Evolutionary conservation across 306 rosid genomes (phyloP).

Genomic region (Alnus rubra): DNA sequence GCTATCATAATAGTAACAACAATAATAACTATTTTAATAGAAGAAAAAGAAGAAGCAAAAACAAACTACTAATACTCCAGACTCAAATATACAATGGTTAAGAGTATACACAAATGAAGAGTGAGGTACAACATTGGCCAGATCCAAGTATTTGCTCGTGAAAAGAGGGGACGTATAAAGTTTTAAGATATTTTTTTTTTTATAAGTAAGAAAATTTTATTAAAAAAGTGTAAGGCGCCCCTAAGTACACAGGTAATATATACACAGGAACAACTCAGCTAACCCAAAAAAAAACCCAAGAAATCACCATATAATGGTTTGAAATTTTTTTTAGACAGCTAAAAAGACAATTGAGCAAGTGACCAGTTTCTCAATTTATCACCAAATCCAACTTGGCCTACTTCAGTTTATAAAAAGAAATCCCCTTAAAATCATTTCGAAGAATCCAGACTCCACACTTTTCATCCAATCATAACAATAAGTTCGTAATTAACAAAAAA

Average conservation of each 20-base stretch:
- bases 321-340: background rate
- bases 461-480: conserved; percentile 13
- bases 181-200: background rate
- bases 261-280: too few species aligned
- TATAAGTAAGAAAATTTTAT: too few species aligned
- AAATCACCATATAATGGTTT: background rate
- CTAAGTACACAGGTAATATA: too few species aligned
- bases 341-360: background rate
- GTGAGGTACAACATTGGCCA: background rate
- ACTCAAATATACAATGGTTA: background rate
- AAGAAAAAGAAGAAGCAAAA: background rate
- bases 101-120: background rate
- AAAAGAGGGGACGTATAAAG: background rate
- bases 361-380: background rate
- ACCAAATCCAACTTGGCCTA: background rate
- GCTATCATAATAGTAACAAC: background rate
- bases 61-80: conserved; percentile 1
- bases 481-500: conserved; percentile 5
- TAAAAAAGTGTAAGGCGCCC: too few species aligned
- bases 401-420: background rate
- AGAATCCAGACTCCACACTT: background rate
- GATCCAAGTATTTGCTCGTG: background rate
- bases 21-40: background rate
- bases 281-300: too few species aligned
- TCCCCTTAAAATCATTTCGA: background rate